These are phyloP conservation scores for Strobilomyces confusus DNA, from an alignment of 768 basidiomycete genomes.

Conservation along the genomic window DNA sequence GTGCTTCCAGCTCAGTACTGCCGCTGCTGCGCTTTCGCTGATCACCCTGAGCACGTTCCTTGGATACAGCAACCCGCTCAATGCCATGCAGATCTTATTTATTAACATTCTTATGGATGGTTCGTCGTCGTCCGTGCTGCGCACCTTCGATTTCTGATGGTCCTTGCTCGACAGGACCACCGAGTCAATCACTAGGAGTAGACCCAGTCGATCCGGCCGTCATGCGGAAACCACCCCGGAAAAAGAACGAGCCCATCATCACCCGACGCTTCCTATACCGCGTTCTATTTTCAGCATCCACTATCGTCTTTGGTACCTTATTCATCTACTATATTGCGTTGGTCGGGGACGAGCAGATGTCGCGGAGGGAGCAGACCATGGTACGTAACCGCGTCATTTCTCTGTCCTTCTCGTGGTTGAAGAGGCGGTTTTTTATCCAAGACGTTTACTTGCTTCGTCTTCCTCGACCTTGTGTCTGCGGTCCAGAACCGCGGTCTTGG, in stretches of 20 bases:
- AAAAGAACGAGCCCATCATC: conserved; percentile 88
- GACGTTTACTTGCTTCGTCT: conserved; percentile 97
- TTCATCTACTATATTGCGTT: conserved; percentile 84
- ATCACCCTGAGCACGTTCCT: conserved; percentile 93
- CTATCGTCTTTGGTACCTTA: conserved; percentile 86
- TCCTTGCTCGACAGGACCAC: conserved; percentile 57
- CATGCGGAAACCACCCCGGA: conserved; percentile 90
- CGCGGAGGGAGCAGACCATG: conserved; percentile 93
- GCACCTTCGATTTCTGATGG: neutral
- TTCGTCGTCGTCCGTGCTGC: conserved; percentile 28
- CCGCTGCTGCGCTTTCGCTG: conserved; percentile 91
- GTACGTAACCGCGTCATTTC: conserved; percentile 41
- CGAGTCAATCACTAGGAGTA: conserved; percentile 93
- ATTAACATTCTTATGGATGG: conserved; percentile 99
- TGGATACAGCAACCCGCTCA: conserved; percentile 86
- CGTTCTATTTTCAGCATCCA: conserved; percentile 88
- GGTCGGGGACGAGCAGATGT: conserved; percentile 72
- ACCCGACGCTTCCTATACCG: conserved; percentile 66
- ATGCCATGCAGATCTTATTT: conserved; percentile 99
- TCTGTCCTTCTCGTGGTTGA: neutral
- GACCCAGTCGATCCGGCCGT: conserved; percentile 93
- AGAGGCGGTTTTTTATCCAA: conserved; percentile 28
- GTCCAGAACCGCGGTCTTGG: conserved; percentile 90
- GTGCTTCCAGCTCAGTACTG: conserved; percentile 94
- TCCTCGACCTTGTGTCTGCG: conserved; percentile 94